Conservation (phyloP, 208 protist genomes). For the Kentomonas sorsogonicus region DNA sequence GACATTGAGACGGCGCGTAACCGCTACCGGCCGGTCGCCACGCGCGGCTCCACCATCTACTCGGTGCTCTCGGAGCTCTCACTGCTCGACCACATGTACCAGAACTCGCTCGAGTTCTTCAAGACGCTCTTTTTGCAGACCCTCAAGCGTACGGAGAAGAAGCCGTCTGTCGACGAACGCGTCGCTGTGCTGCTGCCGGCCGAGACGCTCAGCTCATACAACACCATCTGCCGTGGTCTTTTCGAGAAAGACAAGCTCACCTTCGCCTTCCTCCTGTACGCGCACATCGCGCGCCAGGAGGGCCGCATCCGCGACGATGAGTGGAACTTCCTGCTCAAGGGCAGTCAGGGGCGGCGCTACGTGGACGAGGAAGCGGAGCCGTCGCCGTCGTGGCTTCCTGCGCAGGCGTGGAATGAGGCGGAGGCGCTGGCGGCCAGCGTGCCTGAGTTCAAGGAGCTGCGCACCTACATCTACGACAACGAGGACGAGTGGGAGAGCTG, state of each 20-base stretch:
- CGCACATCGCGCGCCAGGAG: constrained; percentile 78
- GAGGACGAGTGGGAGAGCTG: constrained; percentile 81
- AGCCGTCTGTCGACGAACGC: constrained; percentile 61
- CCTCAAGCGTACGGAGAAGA: constrained; percentile 85
- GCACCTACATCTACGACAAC: constrained; percentile 78
- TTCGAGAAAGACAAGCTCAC: constrained; percentile 95
- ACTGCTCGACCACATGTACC: constrained; percentile 93
- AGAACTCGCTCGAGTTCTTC: constrained; percentile 92
- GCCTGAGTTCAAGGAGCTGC: constrained; percentile 80
- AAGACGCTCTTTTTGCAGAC: constrained; percentile 88
- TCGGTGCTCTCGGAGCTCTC: constrained; percentile 91
- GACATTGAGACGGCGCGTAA: constrained; percentile 92
- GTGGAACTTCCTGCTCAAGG: constrained; percentile 88
- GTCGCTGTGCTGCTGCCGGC: constrained; percentile 80
- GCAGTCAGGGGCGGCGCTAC: constrained; percentile 68
- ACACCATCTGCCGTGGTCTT: constrained; percentile 92
- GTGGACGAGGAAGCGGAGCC: constrained; percentile 73
- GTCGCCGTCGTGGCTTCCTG: constrained; percentile 83
- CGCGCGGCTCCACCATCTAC: constrained; percentile 93
- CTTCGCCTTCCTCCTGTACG: constrained; percentile 93
- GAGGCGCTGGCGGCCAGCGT: constrained; percentile 74
- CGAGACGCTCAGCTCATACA: constrained; percentile 86
- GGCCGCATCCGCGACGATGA: constrained; percentile 63
- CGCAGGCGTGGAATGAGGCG: constrained; percentile 90
- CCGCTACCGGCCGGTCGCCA: constrained; percentile 90